Evolutionary conservation across 805 yeast genomes (phyloP).

Genomic region (Wickerhamomyces xylosicus): DNA sequence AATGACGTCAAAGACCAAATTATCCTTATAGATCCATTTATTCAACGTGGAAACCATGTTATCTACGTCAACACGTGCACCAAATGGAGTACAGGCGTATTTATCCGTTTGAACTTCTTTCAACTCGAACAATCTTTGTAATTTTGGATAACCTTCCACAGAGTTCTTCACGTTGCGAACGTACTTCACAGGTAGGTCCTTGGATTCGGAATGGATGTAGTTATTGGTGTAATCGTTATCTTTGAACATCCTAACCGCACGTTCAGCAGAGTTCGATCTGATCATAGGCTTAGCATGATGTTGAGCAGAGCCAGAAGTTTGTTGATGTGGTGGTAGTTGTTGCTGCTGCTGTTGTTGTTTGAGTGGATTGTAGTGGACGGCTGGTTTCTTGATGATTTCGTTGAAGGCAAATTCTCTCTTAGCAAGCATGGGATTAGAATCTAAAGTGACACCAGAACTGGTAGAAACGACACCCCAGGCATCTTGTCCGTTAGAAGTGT

Average conservation of each 20-base stretch:
- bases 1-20: constrained; percentile 72
- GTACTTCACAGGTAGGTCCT: constrained; percentile 45
- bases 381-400: constrained; percentile 1
- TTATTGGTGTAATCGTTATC: constrained; percentile 70
- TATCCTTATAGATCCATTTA: constrained; percentile 48
- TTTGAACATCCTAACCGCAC: constrained; percentile 18
- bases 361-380: constrained; percentile 3
- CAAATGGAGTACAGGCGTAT: constrained; percentile 55
- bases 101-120: constrained; percentile 47
- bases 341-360: not conserved
- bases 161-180: constrained; percentile 59
- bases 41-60: constrained; percentile 48
- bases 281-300: constrained; percentile 2
- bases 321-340: constrained; percentile 1
- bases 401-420: constrained; percentile 1
- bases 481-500: not conserved
- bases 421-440: not conserved
- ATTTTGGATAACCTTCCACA: constrained; percentile 78
- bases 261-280: not conserved
- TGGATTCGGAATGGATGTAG: constrained; percentile 46
- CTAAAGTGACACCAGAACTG: constrained; percentile 5
- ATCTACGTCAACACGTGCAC: constrained; percentile 41
- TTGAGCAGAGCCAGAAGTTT: constrained; percentile 3
- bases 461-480: constrained; percentile 4
- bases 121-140: constrained; percentile 55